Base-by-base conservation (phyloP, 2,329 filamentous ascomycete species). In the Fusarium pseudograminearum region DNA sequence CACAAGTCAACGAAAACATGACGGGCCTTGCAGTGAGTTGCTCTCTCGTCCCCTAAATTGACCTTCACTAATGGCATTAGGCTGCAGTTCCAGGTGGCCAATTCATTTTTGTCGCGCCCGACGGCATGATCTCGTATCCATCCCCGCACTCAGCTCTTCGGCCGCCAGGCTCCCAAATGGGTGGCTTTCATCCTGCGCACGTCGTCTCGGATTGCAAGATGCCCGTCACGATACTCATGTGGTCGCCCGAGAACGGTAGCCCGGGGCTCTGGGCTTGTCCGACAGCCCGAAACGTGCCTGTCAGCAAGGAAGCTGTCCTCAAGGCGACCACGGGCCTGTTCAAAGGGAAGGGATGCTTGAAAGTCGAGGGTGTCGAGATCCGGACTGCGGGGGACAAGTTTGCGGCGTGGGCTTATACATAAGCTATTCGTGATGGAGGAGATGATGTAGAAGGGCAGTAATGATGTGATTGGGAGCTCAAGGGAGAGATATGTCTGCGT, bases 31-130 rank as follows among this genome's bases (percentile, higher is more conserved):
- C 72, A 28, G 77, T 79, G 40, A 28, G 72, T 51, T 7, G 5
- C n/a, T 5, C 20, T 2, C 18, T 2, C 0, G 0, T 9, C 5
- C 16, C 15, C 4, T 9, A 12, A 1, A 7, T 4, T 2, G 1
- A 4, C 4, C 16, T 20, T 12, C 18, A 11, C 24, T 28, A 9
- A 34, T 55, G 5, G 34, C 20, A 1, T 2, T 7, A 82, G 79
- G 84, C 87, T 33, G 74, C 83, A 31, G 89, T 90, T 7, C 88
- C 89, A 7, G 89, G 89, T 30, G 89, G 90, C 28, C 89, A 92
- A 72, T 78, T 83, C 60, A 82, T 90, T 71, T 91, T 87, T 76
- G 82, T 91, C 59, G 80, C 78, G 5, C 80, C 84, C 5, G 77
- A 82, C 28, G 90, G 89, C 8, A 79, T 82, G 12, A 76, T 91